Base-by-base conservation (phyloP, 2,329 filamentous ascomycete species). In the Knufia fluminis region DNA sequence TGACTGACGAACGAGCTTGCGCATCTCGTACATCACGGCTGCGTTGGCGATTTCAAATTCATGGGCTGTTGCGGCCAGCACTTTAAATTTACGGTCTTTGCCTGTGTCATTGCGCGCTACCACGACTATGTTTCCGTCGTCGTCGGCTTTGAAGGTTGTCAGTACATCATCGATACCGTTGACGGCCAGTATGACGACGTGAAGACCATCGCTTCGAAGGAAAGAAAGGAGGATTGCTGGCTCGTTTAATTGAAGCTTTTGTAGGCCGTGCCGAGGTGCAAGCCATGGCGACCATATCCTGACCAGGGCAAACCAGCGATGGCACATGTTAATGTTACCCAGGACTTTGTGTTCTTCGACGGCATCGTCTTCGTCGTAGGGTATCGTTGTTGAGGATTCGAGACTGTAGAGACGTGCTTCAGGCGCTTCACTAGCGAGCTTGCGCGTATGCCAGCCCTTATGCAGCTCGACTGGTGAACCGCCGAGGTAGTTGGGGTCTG, bases 21-120 rank as follows among this genome's bases (percentile, higher is more conserved):
- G 78, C n/a, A 90, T 86, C 60, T 94, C 83, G 57, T 95, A 94
- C 76, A 95, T 85, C 6, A 85, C 82, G 12, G 89, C 83, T 31
- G 85, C 83, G 59, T 88, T 80, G 1, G 86, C 84, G 48, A 79
- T 74, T 54, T 94, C 86, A 56, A 94, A 85, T 32, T 78, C 73
- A 40, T 83, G 74, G 0, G 86, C 84, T 1, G 84, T 78, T 2
- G 87, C 82, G 12, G 84, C 81, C 4, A 95, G 66, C 9, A 94
- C 70, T 12, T 74, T 77, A 4, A 80, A 78, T 4, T 71, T 70
- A 3, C 79, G 76, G 8, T 73, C 60, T 1, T 72, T 62, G 1
- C 70, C 62, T 12, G 78, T 76, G 57, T 96, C 91, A 58, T 85
- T 95, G 17, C 79, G 71, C 57, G 86, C 81, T 56, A 82, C 77